Conservation (phyloP, 139 green algal species). For the Chlamydomonas sp. region DNA sequence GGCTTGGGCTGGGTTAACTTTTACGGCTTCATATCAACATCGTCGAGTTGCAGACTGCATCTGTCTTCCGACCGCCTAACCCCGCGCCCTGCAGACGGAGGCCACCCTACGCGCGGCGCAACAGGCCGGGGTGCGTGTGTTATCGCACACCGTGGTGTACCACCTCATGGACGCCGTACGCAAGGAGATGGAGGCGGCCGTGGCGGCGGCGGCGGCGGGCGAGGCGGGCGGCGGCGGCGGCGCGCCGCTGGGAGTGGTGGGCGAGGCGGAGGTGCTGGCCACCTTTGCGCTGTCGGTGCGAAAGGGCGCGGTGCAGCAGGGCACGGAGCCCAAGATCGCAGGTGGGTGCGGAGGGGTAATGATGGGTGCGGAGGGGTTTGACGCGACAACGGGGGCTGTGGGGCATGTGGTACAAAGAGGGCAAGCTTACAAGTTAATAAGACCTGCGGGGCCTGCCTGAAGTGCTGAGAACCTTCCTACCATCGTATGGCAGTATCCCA, state of each 20-base stretch:
- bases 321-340: slow-evolving; percentile 31
- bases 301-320: background rate
- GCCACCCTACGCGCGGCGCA: slow-evolving; percentile 43
- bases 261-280: slow-evolving; percentile 51
- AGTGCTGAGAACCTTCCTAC: background rate
- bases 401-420: too few relatives aligned
- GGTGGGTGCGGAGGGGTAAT: background rate
- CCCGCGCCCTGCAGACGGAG: slow-evolving; percentile 45
- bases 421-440: too few relatives aligned
- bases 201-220: background rate
- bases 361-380: background rate
- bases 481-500: background rate
- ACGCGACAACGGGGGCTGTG: too few relatives aligned
- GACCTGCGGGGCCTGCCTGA: too few relatives aligned
- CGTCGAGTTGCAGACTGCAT: too few relatives aligned
- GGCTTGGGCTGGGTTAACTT: too few relatives aligned
- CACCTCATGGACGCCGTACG: slow-evolving; percentile 76
- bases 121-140: slow-evolving; percentile 57
- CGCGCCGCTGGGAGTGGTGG: slow-evolving; percentile 51
- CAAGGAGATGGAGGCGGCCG: slow-evolving; percentile 38
- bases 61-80: background rate
- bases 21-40: too few relatives aligned
- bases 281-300: slow-evolving; percentile 42
- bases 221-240: background rate
- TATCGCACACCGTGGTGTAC: slow-evolving; percentile 85